A percentile compares a stretch with the other conserved stretches of the same genome.
Evolutionary conservation across 805 yeast species (phyloP).

Genomic region (Sungouiozyma ichnusensis): DNA sequence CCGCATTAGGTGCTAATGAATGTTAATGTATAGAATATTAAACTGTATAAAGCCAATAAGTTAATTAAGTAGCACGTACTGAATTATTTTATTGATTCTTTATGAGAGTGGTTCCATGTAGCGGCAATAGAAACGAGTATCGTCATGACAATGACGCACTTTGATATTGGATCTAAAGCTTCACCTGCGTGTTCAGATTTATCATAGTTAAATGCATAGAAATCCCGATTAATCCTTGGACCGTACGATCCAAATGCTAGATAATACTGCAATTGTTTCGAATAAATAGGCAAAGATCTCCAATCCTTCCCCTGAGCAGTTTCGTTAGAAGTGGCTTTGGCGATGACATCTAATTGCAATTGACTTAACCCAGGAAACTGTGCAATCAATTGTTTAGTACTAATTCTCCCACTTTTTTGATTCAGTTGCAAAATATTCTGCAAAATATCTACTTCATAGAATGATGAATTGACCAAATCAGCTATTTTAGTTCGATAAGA

Average conservation of each 20-base stretch:
- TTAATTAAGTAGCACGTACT: not conserved
- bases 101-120: not conserved
- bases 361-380: constrained; percentile 8
- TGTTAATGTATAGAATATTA: not conserved
- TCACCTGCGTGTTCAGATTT: not conserved
- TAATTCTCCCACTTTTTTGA: not conserved
- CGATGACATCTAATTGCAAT: constrained; percentile 10
- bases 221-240: constrained; percentile 30
- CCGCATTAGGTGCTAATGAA: not conserved
- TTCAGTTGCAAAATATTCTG: constrained; percentile 8
- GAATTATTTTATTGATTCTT: not conserved
- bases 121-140: not conserved
- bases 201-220: not conserved
- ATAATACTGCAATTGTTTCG: constrained; percentile 49
- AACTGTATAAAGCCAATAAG: not conserved
- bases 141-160: not conserved
- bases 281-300: constrained; percentile 38
- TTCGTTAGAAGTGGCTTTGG: constrained; percentile 18
- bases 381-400: constrained; percentile 3
- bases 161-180: not conserved
- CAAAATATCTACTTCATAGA: constrained; percentile 8
- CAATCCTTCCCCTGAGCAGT: constrained; percentile 35
- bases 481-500: constrained; percentile 6
- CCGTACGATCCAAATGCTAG: constrained; percentile 66
- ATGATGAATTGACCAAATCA: constrained; percentile 9